phyloP scores from a whole-genome alignment of 2,329 filamentous ascomycete genomes.

The Verticillium klebahnii region DNA sequence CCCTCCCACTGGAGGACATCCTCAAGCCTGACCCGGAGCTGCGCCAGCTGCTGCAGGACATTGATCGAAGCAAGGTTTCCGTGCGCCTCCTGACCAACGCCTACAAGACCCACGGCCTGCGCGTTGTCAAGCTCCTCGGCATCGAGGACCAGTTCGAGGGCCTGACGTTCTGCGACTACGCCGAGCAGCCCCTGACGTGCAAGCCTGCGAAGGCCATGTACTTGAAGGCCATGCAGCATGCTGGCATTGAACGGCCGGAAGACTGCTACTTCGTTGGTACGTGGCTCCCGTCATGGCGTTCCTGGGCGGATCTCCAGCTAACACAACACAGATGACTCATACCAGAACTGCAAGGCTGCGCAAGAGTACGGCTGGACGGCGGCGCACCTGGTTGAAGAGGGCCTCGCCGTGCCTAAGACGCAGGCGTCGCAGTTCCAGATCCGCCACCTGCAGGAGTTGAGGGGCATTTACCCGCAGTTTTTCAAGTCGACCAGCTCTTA shows the following conservation, averaged over 20 bases:
- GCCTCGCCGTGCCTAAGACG: slow-evolving; percentile 55
- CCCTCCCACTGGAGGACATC: slow-evolving; percentile 78
- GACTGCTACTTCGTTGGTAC: slow-evolving; percentile 91
- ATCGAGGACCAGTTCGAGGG: slow-evolving; percentile 92
- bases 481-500: slow-evolving; percentile 57
- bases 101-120: slow-evolving; percentile 79
- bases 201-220: slow-evolving; percentile 85
- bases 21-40: slow-evolving; percentile 75
- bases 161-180: slow-evolving; percentile 92
- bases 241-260: slow-evolving; percentile 60
- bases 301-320: slow-evolving; percentile 4
- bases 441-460: slow-evolving; percentile 68
- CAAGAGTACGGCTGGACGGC: slow-evolving; percentile 80
- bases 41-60: slow-evolving; percentile 70
- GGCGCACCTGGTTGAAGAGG: slow-evolving; percentile 79
- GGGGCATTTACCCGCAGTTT: slow-evolving; percentile 73
- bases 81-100: slow-evolving; percentile 97
- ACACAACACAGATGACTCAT: slow-evolving; percentile 68
- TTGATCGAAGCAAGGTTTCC: slow-evolving; percentile 79
- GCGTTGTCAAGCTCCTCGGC: slow-evolving; percentile 75
- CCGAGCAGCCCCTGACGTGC: slow-evolving; percentile 67
- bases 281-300: slow-evolving; percentile 24
- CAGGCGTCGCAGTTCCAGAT: slow-evolving; percentile 73
- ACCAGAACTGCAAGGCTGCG: slow-evolving; percentile 73
- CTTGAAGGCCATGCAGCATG: slow-evolving; percentile 82